Evolutionary conservation across 805 yeast species (phyloP), one percentile per base, ranked within the genome.

Genomic region (Candida sithepensis): DNA sequence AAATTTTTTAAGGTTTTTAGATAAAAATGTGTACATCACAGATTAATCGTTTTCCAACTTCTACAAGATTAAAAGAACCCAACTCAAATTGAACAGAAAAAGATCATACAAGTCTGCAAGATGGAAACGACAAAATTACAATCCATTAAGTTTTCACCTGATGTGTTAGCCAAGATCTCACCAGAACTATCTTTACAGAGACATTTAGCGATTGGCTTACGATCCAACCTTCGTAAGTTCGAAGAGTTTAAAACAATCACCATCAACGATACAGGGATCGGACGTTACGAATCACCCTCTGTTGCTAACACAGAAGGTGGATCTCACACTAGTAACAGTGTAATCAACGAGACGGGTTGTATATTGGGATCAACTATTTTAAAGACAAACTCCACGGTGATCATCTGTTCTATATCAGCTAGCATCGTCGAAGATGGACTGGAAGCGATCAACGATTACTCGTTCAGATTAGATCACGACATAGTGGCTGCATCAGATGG

Each of bases 161-260:
- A 83, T 22, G 88, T 89, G 10, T 70, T 91, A 39, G 90, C 94
- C 1, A 71, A 94, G 44, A 78, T 91, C 33, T 88, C 95, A 2
- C 97, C 97, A 1, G 96, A 88, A 47, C 63, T 87, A 13, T 85
- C 92, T 4, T 71, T 91, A 39, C 85, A 86, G 61, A 77, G 95
- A 59, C 96, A 89, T 64, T 64, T 91, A 14, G 76, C 84, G 18
- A 69, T 81, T 18, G 92, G 94, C 0, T 60, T 85, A 20, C 81
- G 97, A 52, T 96, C 97, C 9, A 79, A 82, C 41, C 67, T 84
- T 43, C 77, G 97, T 40, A 73, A 74, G 30, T 80, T 83, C 58
- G 78, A 78, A 55, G 96, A 91, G 67, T 86, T 86, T 66, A 80
- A 85, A 54, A 74, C 81, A 2, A 66, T 86, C 2, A 60, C 68